Base-by-base conservation (phyloP, 257 asterid species). In the Euphrasia confusa region DNA sequence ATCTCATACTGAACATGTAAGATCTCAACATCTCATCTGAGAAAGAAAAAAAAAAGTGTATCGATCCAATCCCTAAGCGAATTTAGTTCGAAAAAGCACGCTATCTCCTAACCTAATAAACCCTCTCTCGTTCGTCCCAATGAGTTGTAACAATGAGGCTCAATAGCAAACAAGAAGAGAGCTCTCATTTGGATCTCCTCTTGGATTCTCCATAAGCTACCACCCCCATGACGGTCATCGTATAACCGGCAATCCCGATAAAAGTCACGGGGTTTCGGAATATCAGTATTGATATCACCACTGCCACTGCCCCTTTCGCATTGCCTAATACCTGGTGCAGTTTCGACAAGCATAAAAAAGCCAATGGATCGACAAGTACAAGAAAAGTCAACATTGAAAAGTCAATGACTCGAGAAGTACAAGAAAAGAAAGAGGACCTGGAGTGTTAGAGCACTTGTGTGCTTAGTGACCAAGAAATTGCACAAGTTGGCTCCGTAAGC, bases 261-360 rank as follows among this genome's bases (percentile, higher is more conserved):
- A 86, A 78, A 1, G 99, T 93, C 1, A 93, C 96, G 7, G 97
- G 99, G 64, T 93, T 93, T 21, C 68, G 88, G 85, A 93, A 93
- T 4, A 93, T 64, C 63, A 93, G 94, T 58, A 93, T 93, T 6
- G 99, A 93, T 58, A 93, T 87, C n/a, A 93, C 97, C 53, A 93
- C 99, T 0, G 97, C 99, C 71, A 93, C 99, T 0, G 99, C 99
- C 0, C 99, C 99, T 70, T 93, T 93, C n/a, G 99, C 99, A 66
- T 93, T 93, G 61, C 99, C 97, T 64, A 93, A 71, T 37, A 93
- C 99, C 99, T 93, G 79, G 24, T 47, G 65, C 45, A 49, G 66
- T 15, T 54, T 11, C 2, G n/a, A 21, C 7, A 11, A 53, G 52
- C 52, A 45, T 45, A 45, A 44, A 12, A 44, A 44, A 45, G 17